Conservation (phyloP, 2,329 filamentous ascomycete species). For the Periconia macrospinosa region DNA sequence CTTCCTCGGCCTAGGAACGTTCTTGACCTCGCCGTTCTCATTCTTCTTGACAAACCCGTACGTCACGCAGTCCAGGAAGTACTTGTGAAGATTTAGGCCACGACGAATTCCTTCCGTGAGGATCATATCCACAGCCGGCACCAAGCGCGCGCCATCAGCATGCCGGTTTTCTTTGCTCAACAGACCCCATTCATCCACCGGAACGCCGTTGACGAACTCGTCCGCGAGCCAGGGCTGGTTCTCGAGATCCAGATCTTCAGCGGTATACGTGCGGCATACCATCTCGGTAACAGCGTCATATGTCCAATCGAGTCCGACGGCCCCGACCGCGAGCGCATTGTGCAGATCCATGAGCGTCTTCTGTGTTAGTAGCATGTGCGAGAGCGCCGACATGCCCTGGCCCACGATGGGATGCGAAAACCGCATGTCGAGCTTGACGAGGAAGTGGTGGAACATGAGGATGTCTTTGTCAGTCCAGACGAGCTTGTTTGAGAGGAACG, state of each 20-base stretch:
- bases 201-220: slow-evolving; percentile 22
- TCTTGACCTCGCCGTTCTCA: slow-evolving; percentile 45
- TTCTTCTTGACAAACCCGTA: slow-evolving; percentile 62
- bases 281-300: slow-evolving; percentile 21
- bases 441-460: slow-evolving; percentile 64
- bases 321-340: slow-evolving; percentile 61
- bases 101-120: slow-evolving; percentile 59
- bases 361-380: slow-evolving; percentile 54
- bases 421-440: slow-evolving; percentile 72
- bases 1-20: slow-evolving; percentile 52
- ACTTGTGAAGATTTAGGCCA: slow-evolving; percentile 55
- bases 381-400: slow-evolving; percentile 45
- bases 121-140: slow-evolving; percentile 29
- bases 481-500: slow-evolving; percentile 54
- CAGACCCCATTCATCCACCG: slow-evolving; percentile 39
- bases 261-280: slow-evolving; percentile 21
- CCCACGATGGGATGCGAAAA: slow-evolving; percentile 66
- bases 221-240: slow-evolving; percentile 24
- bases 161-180: slow-evolving; percentile 47
- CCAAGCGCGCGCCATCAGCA: slow-evolving; percentile 61
- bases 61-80: slow-evolving; percentile 60
- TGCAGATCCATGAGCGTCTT: slow-evolving; percentile 59
- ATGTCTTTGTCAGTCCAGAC: slow-evolving; percentile 65
- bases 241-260: slow-evolving; percentile 21
- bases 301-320: slow-evolving; percentile 45